Base-by-base conservation (phyloP, 305 asterid species). In the Caryopteris hybrid region DNA sequence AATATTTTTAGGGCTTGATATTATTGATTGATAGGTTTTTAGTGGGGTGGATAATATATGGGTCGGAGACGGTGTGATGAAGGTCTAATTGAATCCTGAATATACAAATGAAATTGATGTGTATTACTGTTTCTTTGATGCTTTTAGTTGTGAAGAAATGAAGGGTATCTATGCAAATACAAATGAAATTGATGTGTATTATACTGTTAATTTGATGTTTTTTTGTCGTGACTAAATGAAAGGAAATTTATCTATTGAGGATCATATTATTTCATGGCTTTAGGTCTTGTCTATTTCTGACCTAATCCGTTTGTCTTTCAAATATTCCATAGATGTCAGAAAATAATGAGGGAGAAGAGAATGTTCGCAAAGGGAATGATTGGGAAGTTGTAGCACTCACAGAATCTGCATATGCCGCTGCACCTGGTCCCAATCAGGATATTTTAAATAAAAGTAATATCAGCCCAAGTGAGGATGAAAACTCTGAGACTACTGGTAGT, bases 341-440 rank as follows among this genome's bases (percentile, higher is more conserved):
- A 60, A 73, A 66, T 16, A 67, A 55, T 10, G 66, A 71, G 70
- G 78, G 70, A 23, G 80, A 79, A 38, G 86, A 83, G 61, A 45
- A 34, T 61, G 58, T 64, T 55, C 80, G 82, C 31, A 81, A 77
- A 66, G 83, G 82, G 75, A 84, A 81, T 48, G 94, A 87, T 54
- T 87, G 90, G 94, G 94, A 87, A 73, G 90, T 84, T 18, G 86
- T 84, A 46, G 76, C 85, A 9, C 90, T 86, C 66, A 82, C 90
- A 1, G 85, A 79, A 56, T 86, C 93, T 36, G 68, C 76, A 45
- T 84, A 84, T 79, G 85, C 83, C 68, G 90, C 88, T 66, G 77
- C 88, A n/a, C 88, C 90, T 25, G 77, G 80, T 62, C 82, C 88
- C 11, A 61, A 61, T 59, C 74, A 68, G 46, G 75, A 66, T 16